A percentile compares a stretch with the other conserved stretches of the same genome.
Evolutionary conservation across 129 eudicot genomes (phyloP).

Genomic region (Flaveria trinervia): DNA sequence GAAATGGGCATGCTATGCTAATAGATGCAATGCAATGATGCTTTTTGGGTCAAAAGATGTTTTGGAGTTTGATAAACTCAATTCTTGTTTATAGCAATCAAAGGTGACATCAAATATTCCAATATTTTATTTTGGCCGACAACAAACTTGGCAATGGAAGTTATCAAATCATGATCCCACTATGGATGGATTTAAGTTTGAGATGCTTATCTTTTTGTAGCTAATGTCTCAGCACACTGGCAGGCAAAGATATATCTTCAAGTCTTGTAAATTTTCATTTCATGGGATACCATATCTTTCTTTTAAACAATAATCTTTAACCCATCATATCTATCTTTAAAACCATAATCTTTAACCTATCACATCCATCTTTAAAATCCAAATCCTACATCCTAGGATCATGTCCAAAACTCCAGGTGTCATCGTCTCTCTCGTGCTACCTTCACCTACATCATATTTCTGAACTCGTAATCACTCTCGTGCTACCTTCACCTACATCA

Average conservation of each 20-base stretch:
- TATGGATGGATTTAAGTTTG: conserved; percentile 42
- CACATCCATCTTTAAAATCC: not conserved
- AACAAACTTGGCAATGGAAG: conserved; percentile 35
- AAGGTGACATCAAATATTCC: conserved; percentile 23
- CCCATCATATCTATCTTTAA: not conserved
- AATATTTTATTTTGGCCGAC: conserved; percentile 60
- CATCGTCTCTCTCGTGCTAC: not conserved
- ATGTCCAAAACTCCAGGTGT: not conserved
- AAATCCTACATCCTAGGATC: conserved; percentile 4
- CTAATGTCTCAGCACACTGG: conserved; percentile 31
- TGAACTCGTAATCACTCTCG: no score
- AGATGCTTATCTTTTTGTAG: conserved; percentile 34
- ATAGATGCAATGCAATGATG: not conserved
- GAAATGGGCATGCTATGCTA: not conserved
- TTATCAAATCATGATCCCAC: conserved; percentile 53
- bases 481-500: no score
- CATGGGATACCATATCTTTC: not conserved
- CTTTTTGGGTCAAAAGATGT: not conserved
- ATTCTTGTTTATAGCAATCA: not conserved
- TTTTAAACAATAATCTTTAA: conserved; percentile 6
- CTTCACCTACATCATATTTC: no score
- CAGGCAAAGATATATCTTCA: conserved; percentile 32
- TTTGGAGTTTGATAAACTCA: not conserved
- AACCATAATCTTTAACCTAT: not conserved
- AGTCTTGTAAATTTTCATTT: conserved; percentile 15